phyloP scores from a whole-genome alignment of 306 rosid genomes.

The Vigna mungo region DNA sequence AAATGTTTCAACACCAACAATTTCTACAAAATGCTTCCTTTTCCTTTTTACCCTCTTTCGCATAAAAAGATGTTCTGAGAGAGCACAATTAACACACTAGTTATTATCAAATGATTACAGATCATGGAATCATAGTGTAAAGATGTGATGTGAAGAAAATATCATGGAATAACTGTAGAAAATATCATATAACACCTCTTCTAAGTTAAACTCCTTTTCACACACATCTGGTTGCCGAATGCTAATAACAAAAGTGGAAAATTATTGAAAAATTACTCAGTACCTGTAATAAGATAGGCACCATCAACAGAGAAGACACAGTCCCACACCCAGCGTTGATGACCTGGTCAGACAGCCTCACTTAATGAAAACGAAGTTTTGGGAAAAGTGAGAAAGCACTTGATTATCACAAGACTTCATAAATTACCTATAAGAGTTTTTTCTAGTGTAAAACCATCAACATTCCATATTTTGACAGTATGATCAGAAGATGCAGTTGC shows the following conservation, averaged over 20 bases:
- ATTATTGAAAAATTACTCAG: constrained; percentile 24
- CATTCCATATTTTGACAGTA: constrained; percentile 98
- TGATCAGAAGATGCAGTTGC: constrained; percentile 97
- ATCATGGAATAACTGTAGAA: not conserved
- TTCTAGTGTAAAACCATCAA: constrained; percentile 95
- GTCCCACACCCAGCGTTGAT: constrained; percentile 98
- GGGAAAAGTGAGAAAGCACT: constrained; percentile 33
- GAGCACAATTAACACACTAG: not conserved
- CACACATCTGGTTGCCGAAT: not conserved
- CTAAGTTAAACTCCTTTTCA: not conserved
- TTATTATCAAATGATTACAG: not conserved
- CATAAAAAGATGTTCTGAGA: not conserved
- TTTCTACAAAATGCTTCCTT: not conserved
- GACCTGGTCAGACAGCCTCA: constrained; percentile 63
- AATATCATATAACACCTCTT: not conserved
- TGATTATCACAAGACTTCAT: constrained; percentile 30
- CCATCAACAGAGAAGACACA: constrained; percentile 99
- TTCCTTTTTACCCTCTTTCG: not conserved
- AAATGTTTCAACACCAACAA: constrained; percentile 5
- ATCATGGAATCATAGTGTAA: not conserved
- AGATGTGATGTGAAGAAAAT: not conserved
- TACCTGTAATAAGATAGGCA: constrained; percentile 98
- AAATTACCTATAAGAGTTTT: constrained; percentile 84
- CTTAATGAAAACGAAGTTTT: constrained; percentile 26
- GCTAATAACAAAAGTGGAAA: not conserved